Conservation (phyloP, 1,284 basidiomycete species). For the Fistulinella cinereoalba region DNA sequence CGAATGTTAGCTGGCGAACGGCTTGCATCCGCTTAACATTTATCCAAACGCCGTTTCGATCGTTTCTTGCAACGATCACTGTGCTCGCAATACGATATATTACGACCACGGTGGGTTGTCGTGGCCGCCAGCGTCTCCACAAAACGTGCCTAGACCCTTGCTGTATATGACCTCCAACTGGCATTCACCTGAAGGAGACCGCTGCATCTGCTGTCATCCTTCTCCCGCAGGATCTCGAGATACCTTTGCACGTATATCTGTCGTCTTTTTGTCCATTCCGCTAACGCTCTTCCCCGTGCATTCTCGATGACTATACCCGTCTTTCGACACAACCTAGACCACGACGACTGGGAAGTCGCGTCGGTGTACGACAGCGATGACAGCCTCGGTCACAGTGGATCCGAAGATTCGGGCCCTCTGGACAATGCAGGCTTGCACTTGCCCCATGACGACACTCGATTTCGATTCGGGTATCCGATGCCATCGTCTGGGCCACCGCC, state of each 20-base stretch:
- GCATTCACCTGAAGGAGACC: constrained; percentile 4
- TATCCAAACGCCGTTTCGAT: constrained; percentile 12
- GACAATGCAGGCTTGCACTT: constrained; percentile 7
- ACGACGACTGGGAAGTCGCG: constrained; percentile 30
- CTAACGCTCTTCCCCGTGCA: background rate
- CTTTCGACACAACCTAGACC: constrained; percentile 23
- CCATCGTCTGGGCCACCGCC: constrained; percentile 11
- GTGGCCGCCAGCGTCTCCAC: constrained; percentile 26
- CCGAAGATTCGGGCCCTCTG: constrained; percentile 7
- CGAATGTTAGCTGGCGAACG: background rate
- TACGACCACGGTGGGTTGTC: constrained; percentile 21
- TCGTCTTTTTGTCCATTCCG: background rate
- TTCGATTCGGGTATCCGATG: constrained; percentile 16
- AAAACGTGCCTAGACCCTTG: constrained; percentile 25
- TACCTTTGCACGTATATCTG: constrained; percentile 2
- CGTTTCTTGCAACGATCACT: constrained; percentile 11
- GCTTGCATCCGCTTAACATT: constrained; percentile 1
- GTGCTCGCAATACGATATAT: constrained; percentile 9
- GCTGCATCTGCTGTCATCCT: background rate
- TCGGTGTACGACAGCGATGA: constrained; percentile 29
- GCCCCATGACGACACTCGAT: constrained; percentile 5
- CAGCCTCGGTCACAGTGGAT: constrained; percentile 24
- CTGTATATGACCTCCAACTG: constrained; percentile 26
- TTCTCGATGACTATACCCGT: constrained; percentile 23
- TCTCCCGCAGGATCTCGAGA: constrained; percentile 4